These are phyloP conservation scores for Stentor roeselii DNA, from an alignment of 73 alveolate genomes.

Conservation along the genomic window DNA sequence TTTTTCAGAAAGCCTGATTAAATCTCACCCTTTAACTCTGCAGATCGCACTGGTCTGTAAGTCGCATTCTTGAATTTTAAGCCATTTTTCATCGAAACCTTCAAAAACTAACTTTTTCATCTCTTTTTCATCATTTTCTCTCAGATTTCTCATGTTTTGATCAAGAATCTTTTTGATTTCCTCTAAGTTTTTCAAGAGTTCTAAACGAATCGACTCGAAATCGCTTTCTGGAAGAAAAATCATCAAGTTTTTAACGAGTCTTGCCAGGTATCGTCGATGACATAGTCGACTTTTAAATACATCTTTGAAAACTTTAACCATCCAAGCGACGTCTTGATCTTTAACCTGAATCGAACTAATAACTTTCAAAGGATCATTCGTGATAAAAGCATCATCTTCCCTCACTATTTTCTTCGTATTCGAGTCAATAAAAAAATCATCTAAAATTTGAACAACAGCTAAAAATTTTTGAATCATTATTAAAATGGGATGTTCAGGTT, in stretches of 20 bases:
- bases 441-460: neutral
- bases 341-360: neutral
- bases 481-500: conserved; percentile 5
- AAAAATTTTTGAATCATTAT: neutral
- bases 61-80: too few relatives aligned
- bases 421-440: neutral
- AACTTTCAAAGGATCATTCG: neutral
- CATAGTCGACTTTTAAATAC: neutral
- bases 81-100: too few relatives aligned
- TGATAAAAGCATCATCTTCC: neutral
- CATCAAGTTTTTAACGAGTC: too few relatives aligned
- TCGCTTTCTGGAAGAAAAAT: neutral
- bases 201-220: too few relatives aligned
- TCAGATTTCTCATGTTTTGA: too few relatives aligned
- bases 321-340: neutral
- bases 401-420: neutral
- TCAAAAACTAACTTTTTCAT: too few relatives aligned
- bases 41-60: too few relatives aligned
- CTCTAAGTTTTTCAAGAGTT: too few relatives aligned
- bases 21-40: too few relatives aligned
- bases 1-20: too few relatives aligned
- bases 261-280: neutral
- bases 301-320: neutral
- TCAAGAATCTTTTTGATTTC: too few relatives aligned
- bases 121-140: too few relatives aligned